A percentile compares a stretch with the other conserved stretches of the same genome.
These are phyloP conservation scores for Ajuga chamaepitys DNA, from an alignment of 257 asterid species.

Conservation along the genomic window DNA sequence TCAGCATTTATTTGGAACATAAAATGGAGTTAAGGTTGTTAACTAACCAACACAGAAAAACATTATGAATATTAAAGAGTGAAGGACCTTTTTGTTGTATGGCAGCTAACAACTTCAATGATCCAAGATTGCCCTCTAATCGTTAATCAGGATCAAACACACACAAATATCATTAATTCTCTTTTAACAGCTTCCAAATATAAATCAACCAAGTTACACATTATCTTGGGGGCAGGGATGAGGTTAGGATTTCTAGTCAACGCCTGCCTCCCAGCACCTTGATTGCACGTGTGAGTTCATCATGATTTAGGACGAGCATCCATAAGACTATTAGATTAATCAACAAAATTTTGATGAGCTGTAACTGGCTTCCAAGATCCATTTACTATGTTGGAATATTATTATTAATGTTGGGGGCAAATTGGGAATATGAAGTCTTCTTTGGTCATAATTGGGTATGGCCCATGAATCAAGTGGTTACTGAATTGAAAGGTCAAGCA, in stretches of 20 bases:
- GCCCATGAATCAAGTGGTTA: conserved; percentile 1
- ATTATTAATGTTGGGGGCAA: not conserved
- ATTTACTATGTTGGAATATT: too few species aligned
- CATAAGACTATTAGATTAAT: too few species aligned
- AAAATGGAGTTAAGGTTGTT: not conserved
- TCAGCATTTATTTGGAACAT: not conserved
- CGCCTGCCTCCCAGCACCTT: too few species aligned
- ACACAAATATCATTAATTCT: not conserved
- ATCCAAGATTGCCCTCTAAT: not conserved
- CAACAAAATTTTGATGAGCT: too few species aligned
- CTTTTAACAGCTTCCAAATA: not conserved
- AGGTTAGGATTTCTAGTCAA: too few species aligned
- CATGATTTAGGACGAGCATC: too few species aligned
- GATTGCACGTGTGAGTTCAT: too few species aligned
- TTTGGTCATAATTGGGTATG: not conserved
- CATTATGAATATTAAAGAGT: conserved; percentile 12
- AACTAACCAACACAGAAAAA: not conserved
- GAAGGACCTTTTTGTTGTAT: conserved; percentile 4
- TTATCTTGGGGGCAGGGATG: too few species aligned
- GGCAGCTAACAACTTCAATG: conserved; percentile 24
- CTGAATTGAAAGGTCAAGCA: conserved; percentile 4
- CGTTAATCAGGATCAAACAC: too few species aligned
- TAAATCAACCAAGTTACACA: too few species aligned
- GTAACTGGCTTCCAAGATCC: too few species aligned
- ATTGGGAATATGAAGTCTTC: not conserved